Base-by-base conservation (phyloP, 2,329 filamentous ascomycete species). In the Epichloe glyceriae region DNA sequence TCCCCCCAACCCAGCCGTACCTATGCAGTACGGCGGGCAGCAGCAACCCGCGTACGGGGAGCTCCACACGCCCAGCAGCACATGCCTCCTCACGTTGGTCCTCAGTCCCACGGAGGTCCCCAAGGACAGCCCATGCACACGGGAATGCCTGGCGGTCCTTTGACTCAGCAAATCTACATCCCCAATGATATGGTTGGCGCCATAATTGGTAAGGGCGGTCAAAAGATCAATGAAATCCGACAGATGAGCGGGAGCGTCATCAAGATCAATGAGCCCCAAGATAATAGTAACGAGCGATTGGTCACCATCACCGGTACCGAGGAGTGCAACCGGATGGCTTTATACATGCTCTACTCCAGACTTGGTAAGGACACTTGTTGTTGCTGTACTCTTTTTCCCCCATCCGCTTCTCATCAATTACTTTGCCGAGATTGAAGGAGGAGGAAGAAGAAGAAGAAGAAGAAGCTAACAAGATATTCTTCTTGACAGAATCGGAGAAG, bases 151-250 rank as follows among this genome's bases (percentile, higher is more conserved):
- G 71, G 68, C 12, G 68, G 70, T 22, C 88, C 90, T 47, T 75
- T 97, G 62, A 98, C 93, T 3, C 93, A 98, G 70, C 93, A 98
- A 70, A 98, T 98, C 58, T 98, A 86, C 72, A 98, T 98, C 61
- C 93, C 93, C 52, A 98, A 98, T 65, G 93, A 98, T 64, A 97
- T 98, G 93, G 93, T 98, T 50, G 93, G 93, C 56, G 93, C 93
- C 51, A 98, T 98, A 62, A 98, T 98, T 61, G 93, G 93, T 63
- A 98, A 98, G 73, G 93, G 93, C 55, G 93, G 93, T 57, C 87
- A 89, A 51, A 98, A 98, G 79, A 98, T 98, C 76, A 98, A 98
- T 65, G 93, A 98, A 71, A 98, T 98, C 58, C 83, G 93, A 59
- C 89, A 96, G 67, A 82, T 98, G 61, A 94, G 87, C 67, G 93